phyloP scores from a whole-genome alignment of 2,329 filamentous ascomycete species.

The Xylogone sp. region DNA sequence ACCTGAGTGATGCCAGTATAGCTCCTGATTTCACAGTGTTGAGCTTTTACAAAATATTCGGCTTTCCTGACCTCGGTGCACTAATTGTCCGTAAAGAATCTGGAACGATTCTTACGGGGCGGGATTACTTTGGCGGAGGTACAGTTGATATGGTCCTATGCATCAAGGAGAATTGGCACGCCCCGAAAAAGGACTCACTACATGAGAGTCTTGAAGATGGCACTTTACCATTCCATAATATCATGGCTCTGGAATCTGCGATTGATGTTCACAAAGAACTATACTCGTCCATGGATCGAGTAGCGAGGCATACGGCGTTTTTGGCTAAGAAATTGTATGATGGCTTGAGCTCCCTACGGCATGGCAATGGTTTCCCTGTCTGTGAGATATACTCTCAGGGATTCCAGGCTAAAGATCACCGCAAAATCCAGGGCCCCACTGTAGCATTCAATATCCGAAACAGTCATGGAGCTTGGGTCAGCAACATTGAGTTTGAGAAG shows the following conservation, averaged over 20 bases:
- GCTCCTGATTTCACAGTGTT: constrained; percentile 83
- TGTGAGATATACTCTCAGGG: constrained; percentile 26
- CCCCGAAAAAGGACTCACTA: constrained; percentile 63
- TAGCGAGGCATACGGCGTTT: constrained; percentile 68
- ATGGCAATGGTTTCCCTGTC: constrained; percentile 45
- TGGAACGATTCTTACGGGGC: constrained; percentile 56
- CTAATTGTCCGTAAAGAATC: constrained; percentile 75
- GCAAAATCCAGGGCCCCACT: constrained; percentile 62
- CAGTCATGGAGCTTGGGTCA: constrained; percentile 67
- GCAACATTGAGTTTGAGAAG: constrained; percentile 83
- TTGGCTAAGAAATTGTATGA: constrained; percentile 57
- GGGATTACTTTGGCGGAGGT: constrained; percentile 88
- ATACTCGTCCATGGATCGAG: constrained; percentile 65
- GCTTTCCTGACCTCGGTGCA: constrained; percentile 86
- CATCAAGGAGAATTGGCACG: constrained; percentile 78
- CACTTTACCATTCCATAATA: constrained; percentile 85
- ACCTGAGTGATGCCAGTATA: constrained; percentile 56
- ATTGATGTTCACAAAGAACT: constrained; percentile 65
- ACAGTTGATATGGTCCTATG: constrained; percentile 88
- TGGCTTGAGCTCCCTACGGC: constrained; percentile 55
- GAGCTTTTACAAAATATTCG: constrained; percentile 97
- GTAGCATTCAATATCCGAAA: constrained; percentile 80
- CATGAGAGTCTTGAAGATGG: constrained; percentile 89
- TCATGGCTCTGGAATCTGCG: constrained; percentile 75
- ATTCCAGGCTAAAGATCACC: constrained; percentile 25